Evolutionary conservation across 495 filamentous ascomycete species (phyloP).

Genomic region (Podospora conica): DNA sequence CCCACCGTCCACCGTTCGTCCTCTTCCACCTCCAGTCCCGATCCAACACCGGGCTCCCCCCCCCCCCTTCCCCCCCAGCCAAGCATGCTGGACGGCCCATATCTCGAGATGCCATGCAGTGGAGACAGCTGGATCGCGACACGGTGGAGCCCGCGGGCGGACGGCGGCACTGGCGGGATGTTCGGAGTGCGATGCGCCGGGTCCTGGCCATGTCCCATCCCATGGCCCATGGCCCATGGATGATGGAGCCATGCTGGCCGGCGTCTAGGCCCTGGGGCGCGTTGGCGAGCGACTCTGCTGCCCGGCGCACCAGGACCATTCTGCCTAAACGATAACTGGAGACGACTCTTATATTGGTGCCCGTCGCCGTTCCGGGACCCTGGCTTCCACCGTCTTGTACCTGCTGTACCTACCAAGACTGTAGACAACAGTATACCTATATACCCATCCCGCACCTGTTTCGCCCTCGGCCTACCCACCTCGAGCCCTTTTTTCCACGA

Average conservation of each 20-base stretch:
- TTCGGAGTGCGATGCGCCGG: slow-evolving; percentile 19
- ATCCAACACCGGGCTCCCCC: neutral
- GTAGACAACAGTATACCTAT: too few species aligned
- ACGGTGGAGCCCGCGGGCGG: neutral
- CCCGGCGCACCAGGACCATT: neutral
- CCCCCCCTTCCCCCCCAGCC: neutral
- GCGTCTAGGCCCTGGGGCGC: slow-evolving; percentile 15
- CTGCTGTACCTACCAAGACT: too few species aligned
- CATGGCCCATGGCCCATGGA: neutral
- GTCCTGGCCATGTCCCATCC: neutral
- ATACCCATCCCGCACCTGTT: slow-evolving; percentile 2
- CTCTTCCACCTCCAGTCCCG: neutral
- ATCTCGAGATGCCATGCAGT: neutral
- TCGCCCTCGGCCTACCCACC: neutral
- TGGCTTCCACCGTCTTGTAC: slow-evolving; percentile 12
- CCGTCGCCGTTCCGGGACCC: slow-evolving; percentile 19
- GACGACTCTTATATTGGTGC: slow-evolving; percentile 15
- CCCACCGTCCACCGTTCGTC: neutral
- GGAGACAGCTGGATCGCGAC: neutral
- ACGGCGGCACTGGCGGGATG: slow-evolving; percentile 4
- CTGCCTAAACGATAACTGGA: slow-evolving; percentile 12
- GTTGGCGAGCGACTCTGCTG: neutral
- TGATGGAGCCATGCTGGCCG: neutral
- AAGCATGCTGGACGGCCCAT: neutral
- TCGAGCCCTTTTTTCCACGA: neutral